Percentiles rank a stretch among this genome's conserved stretches.
Evolutionary conservation across 148 eudicot species (phyloP).

Genomic region (Fagopyrum esculentum): DNA sequence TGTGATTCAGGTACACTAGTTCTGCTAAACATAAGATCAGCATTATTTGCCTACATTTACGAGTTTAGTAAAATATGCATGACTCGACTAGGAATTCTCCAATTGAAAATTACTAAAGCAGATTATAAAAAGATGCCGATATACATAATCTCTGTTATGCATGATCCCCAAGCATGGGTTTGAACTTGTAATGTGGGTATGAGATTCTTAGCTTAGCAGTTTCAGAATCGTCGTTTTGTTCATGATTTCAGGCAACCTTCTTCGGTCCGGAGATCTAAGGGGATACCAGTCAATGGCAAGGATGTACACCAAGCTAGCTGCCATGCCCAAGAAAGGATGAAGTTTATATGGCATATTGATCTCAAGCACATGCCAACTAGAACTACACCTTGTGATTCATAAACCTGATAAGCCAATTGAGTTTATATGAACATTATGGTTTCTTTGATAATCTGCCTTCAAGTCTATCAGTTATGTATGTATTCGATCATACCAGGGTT

Average conservation of each 20-base stretch:
- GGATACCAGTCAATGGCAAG: conserved; percentile 20
- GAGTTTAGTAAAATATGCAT: background rate
- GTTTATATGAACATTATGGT: background rate
- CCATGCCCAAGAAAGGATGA: conserved; percentile 22
- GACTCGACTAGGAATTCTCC: background rate
- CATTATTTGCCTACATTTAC: background rate
- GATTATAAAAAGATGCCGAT: too few relatives aligned
- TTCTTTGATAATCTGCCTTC: background rate
- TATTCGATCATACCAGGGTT: background rate
- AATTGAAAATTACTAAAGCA: background rate
- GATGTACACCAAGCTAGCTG: conserved; percentile 18
- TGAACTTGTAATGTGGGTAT: background rate
- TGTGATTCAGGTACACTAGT: conserved; percentile 40
- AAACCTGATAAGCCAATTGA: background rate
- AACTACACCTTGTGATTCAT: background rate
- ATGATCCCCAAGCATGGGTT: background rate
- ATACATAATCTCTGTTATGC: too few relatives aligned
- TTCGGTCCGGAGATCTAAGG: conserved; percentile 18
- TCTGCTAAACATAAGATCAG: background rate
- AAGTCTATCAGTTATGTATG: background rate
- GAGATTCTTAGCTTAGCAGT: background rate
- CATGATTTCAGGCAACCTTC: conserved; percentile 14
- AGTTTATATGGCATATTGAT: background rate
- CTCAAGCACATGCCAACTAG: background rate
- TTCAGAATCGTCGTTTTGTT: background rate